Percentiles rank a stretch among this genome's conserved stretches.
Conservation (phyloP, 2,329 filamentous ascomycete species). For the Chrysoporthe deuterocubensis region DNA sequence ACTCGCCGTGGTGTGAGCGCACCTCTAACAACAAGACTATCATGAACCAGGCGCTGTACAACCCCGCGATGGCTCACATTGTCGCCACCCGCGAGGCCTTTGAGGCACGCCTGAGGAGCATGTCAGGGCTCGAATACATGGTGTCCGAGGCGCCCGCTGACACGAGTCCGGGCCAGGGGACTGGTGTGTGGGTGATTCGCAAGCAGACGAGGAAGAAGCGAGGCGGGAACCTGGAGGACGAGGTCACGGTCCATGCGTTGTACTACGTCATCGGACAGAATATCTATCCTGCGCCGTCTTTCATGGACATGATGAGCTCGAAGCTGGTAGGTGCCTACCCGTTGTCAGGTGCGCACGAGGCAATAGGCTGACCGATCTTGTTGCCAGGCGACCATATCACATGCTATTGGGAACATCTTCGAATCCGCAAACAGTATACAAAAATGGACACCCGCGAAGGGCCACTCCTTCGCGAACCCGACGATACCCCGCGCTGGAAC, state of each 20-base stretch:
- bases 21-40: slow-evolving; percentile 71
- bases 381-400: slow-evolving; percentile 57
- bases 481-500: slow-evolving; percentile 36
- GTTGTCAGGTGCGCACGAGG: neutral
- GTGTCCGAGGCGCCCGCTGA: slow-evolving; percentile 69
- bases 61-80: slow-evolving; percentile 59
- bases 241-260: slow-evolving; percentile 61
- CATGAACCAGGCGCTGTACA: slow-evolving; percentile 64
- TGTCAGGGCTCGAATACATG: slow-evolving; percentile 70
- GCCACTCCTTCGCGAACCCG: slow-evolving; percentile 55
- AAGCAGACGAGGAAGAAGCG: slow-evolving; percentile 67
- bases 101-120: slow-evolving; percentile 64
- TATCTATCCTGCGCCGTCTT: slow-evolving; percentile 67
- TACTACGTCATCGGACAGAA: slow-evolving; percentile 71
- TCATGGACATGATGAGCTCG: slow-evolving; percentile 63
- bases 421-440: slow-evolving; percentile 54
- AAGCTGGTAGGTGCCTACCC: slow-evolving; percentile 53
- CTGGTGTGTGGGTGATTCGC: slow-evolving; percentile 71
- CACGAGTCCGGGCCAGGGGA: slow-evolving; percentile 62
- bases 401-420: slow-evolving; percentile 57
- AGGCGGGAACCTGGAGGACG: slow-evolving; percentile 56
- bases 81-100: slow-evolving; percentile 66
- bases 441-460: slow-evolving; percentile 58
- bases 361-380: slow-evolving; percentile 17
- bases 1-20: slow-evolving; percentile 69